phyloP scores from a whole-genome alignment of 1,284 basidiomycete genomes.

The Leccinum holopus region DNA sequence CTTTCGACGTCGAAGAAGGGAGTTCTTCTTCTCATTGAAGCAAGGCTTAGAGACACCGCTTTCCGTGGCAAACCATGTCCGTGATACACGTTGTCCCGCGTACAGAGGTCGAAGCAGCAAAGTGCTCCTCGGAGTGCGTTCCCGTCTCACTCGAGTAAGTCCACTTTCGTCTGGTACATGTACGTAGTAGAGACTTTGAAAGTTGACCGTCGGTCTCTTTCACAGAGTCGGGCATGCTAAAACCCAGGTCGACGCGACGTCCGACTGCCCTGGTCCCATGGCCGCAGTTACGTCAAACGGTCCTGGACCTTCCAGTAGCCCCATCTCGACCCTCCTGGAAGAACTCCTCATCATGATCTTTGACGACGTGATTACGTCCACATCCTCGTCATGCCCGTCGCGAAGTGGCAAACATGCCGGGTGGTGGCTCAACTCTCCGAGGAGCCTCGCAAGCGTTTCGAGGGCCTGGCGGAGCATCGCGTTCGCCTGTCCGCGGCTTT shows the following conservation, averaged over 20 bases:
- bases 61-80: neutral
- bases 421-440: conserved; percentile 9
- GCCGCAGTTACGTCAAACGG: neutral
- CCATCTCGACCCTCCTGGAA: conserved; percentile 18
- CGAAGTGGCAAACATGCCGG: neutral
- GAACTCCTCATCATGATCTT: conserved; percentile 24
- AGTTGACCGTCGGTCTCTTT: neutral
- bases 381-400: conserved; percentile 2
- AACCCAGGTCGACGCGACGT: neutral
- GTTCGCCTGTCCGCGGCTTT: conserved; percentile 21
- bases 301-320: conserved; percentile 4
- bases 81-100: neutral
- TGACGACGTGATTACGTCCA: conserved; percentile 18
- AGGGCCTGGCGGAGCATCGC: conserved; percentile 16
- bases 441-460: conserved; percentile 19
- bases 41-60: neutral
- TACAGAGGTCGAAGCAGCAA: neutral
- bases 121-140: neutral
- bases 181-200: neutral
- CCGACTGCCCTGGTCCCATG: no score
- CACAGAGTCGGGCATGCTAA: neutral
- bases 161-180: neutral
- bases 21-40: neutral
- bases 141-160: conserved; percentile 3
- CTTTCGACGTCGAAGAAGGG: neutral